Percentiles rank a stretch among this genome's conserved stretches.
phyloP scores from a whole-genome alignment of 768 basidiomycete genomes.

The Mycena sanguinolenta region DNA sequence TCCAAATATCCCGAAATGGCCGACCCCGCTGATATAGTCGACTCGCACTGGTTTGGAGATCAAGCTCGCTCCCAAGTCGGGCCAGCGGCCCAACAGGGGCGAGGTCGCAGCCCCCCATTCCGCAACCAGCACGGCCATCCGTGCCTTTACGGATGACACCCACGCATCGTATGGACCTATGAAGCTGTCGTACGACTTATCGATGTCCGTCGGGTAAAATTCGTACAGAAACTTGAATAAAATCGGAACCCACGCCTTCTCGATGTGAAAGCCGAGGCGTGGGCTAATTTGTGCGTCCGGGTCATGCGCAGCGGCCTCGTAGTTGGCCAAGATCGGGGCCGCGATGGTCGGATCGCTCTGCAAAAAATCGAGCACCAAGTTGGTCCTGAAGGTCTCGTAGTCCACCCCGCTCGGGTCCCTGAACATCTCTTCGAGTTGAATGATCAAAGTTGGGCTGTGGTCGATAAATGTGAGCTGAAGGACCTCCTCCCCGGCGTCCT shows the following conservation, averaged over 20 bases:
- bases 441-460: conserved; percentile 19
- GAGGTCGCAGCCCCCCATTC: conserved; percentile 24
- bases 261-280: conserved; percentile 17
- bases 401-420: conserved; percentile 16
- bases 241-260: conserved; percentile 18
- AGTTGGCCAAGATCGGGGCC: conserved; percentile 16
- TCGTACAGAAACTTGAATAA: conserved; percentile 23
- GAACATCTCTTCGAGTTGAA: conserved; percentile 8
- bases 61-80: conserved; percentile 30
- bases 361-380: conserved; percentile 20
- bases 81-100: conserved; percentile 29
- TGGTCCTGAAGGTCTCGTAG: conserved; percentile 22
- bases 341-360: conserved; percentile 24
- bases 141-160: conserved; percentile 24
- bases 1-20: conserved; percentile 32
- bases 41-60: conserved; percentile 22
- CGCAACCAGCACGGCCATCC: conserved; percentile 14
- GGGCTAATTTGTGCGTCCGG: conserved; percentile 8
- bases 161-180: conserved; percentile 16
- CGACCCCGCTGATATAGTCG: conserved; percentile 26
- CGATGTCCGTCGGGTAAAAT: conserved; percentile 15
- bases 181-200: conserved; percentile 17
- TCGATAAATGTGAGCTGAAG: conserved; percentile 30
- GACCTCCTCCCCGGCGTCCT: conserved; percentile 33
- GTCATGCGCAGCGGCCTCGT: conserved; percentile 27